A percentile compares a stretch with the other conserved stretches of the same genome.
These are phyloP conservation scores for Sphagnum magellanicum DNA, from an alignment of 228 moss, liverwort and hornwort species.

Conservation along the genomic window DNA sequence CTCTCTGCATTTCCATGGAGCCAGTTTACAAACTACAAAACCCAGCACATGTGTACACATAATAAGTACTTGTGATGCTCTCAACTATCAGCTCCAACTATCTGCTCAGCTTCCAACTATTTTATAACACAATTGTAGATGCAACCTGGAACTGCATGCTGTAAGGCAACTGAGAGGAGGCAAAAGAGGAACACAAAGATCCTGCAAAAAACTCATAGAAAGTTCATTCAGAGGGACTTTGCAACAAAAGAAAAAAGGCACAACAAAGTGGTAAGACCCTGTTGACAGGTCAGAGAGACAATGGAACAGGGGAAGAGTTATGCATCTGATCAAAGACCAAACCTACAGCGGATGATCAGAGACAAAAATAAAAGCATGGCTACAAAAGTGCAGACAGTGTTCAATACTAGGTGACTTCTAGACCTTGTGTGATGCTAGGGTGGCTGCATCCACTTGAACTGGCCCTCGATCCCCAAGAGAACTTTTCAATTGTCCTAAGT, in stretches of 20 bases:
- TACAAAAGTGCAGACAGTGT: background rate
- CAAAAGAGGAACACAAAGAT: background rate
- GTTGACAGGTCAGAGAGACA: too few relatives aligned
- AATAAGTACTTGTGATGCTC: background rate
- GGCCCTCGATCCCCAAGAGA: slow-evolving; percentile 16
- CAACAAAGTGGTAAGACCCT: background rate
- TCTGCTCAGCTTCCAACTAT: background rate
- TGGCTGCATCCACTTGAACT: slow-evolving; percentile 9
- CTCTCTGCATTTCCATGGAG: slow-evolving; percentile 16
- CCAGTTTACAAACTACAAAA: slow-evolving; percentile 49
- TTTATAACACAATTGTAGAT: background rate
- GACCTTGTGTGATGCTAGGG: slow-evolving; percentile 12
- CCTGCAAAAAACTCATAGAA: too few relatives aligned
- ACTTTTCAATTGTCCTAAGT: slow-evolving; percentile 30
- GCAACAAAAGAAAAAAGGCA: background rate
- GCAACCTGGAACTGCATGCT: background rate
- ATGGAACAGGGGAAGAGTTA: too few relatives aligned
- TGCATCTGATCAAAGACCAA: too few relatives aligned
- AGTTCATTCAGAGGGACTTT: too few relatives aligned
- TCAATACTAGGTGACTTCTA: background rate
- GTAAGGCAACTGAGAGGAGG: background rate
- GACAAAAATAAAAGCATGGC: background rate
- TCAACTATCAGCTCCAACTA: background rate
- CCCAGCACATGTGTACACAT: too few relatives aligned
- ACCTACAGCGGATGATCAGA: background rate